Base-by-base conservation (phyloP, 108 stramenopile genomes). In the Nitzschia sp. region DNA sequence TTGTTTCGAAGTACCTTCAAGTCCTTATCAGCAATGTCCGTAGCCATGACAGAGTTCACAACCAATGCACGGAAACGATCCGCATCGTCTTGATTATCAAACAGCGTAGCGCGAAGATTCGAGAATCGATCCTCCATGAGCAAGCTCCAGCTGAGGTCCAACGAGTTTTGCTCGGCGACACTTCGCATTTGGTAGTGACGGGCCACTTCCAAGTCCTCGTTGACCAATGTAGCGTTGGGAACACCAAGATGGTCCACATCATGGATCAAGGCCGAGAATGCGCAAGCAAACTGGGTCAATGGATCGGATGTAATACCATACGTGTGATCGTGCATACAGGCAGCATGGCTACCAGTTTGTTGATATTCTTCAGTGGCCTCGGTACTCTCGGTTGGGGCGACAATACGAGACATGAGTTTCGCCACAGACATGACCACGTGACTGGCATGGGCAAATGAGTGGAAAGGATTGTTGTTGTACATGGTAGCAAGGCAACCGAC, bases 391-490 rank as follows among this genome's bases (percentile, higher is more conserved):
- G 46, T 51, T 11, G 63, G 63, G 1, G 48, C 63, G 2, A 64
- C 46, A 51, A 64, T 64, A 5, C 63, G 63, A 12, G 43, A 50
- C 19, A 81, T 8, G 17, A 81, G 61, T 72, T 81, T 81, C 53
- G 70, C 74, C 68, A 78, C 76, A 38, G 71, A 73, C 39, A 81
- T 44, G 26, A 54, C 57, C 17, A 81, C 80, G 51, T 81, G 80
- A 19, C 71, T 53, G 15, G 78, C 70, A 60, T 80, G 77, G 19
- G 79, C 85, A 41, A 82, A 67, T 56, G 73, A 73, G 65, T 80
- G 80, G 62, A 78, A 84, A 26, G 51, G 53, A 9, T 80, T 77
- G 19, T 43, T 17, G 15, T 41, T 51, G 52, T 81, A 85, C 38
- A 74, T 17, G 0, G 40, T 46, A 20, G 69, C 53, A n/a, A 82